Evolutionary conservation across 345 rosid species (phyloP), one percentile per base, ranked within the genome.

Genomic region (Rhizophora apiculata): DNA sequence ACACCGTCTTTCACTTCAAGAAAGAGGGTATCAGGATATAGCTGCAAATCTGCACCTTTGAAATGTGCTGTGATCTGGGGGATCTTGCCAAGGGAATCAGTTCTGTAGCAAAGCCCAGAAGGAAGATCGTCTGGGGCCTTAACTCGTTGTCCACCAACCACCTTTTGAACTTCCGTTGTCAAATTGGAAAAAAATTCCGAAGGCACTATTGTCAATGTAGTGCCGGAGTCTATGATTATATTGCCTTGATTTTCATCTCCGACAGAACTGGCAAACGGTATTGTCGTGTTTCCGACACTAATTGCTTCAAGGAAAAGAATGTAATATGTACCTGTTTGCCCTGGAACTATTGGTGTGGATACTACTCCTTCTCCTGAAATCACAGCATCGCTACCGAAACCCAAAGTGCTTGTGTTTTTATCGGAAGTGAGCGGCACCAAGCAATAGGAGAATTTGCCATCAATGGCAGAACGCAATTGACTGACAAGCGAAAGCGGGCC

Each of bases 221-320:
- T 86, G 9, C 97, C 91, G 0, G 91, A 89, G 68, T 91, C 96
- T 24, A 87, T 79, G 46, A 89, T 82, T 22, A 85, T 85, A 82
- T 87, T 85, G 19, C 89, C 91, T 2, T 61, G 55, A 8, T 13
- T 43, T 43, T 13, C 15, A 39, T 39, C 79, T 6, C 53, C 57
- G 11, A 78, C 26, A 27, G 80, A 77, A 20, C 29, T 9, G 15
- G 59, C 6, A 66, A 67, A 55, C 8, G 6, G n/a, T 5, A 67
- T 21, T 34, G 10, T 55, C 48, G 37, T 55, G 31, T 20, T 55
- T 6, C 60, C 62, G 1, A 67, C 60, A 20, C 53, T 67, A 34
- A 67, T 22, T 22, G 32, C 61, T 54, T 67, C 70, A 31, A 55
- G 32, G 10, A 5, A 24, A 6, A 67, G 22, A 8, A 4, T 36